Evolutionary conservation across 768 basidiomycete species (phyloP).

Genomic region (Inosperma sp.): DNA sequence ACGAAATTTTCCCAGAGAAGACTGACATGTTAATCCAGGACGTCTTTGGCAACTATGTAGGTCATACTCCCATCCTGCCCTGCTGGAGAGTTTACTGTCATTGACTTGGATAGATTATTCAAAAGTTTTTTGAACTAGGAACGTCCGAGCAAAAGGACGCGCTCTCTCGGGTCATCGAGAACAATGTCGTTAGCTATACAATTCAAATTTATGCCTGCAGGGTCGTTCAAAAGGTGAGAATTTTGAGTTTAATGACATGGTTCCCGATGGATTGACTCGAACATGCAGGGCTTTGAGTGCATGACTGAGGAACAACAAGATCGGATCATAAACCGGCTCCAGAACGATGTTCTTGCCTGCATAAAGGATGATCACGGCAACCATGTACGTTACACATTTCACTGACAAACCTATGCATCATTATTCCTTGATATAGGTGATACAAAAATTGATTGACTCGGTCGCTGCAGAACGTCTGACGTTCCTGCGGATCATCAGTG

Average conservation of each 20-base stretch:
- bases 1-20: constrained; percentile 80
- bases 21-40: constrained; percentile 78
- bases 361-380: constrained; percentile 93
- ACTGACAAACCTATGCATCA: constrained; percentile 5
- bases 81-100: background rate
- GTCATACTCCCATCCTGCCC: constrained; percentile 24
- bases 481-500: constrained; percentile 72
- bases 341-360: constrained; percentile 74
- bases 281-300: constrained; percentile 72
- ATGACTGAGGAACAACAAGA: constrained; percentile 75
- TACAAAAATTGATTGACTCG: constrained; percentile 84
- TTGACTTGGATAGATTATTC: constrained; percentile 64
- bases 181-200: constrained; percentile 69
- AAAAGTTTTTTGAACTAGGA: constrained; percentile 90
- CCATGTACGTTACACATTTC: constrained; percentile 54
- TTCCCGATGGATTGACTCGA: constrained; percentile 10
- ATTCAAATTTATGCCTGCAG: constrained; percentile 96
- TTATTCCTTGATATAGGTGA: constrained; percentile 45
- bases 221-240: constrained; percentile 81
- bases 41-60: constrained; percentile 94
- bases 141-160: constrained; percentile 66
- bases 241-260: background rate
- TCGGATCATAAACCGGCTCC: constrained; percentile 70
- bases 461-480: constrained; percentile 71
- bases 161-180: constrained; percentile 70